Evolutionary conservation across 306 rosid species (phyloP).

Genomic region (Alnus glutinosa): DNA sequence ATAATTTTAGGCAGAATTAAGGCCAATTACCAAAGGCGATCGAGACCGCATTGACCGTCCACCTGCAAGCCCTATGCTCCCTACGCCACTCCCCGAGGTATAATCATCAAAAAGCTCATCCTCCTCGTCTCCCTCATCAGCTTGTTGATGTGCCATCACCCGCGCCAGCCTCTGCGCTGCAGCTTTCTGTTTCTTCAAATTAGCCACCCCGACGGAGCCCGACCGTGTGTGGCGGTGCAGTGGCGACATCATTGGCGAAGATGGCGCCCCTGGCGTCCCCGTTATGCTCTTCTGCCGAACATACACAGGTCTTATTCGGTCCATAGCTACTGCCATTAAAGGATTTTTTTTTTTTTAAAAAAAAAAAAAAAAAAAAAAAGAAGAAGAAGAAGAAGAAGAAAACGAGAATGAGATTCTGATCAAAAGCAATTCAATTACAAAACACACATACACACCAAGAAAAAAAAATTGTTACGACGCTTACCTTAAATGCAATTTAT

Average conservation of each 20-base stretch:
- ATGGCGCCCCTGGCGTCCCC: conserved; percentile 47
- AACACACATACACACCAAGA: not conserved
- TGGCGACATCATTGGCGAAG: conserved; percentile 52
- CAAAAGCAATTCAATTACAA: not conserved
- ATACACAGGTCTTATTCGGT: conserved; percentile 49
- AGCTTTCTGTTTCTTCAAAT: conserved; percentile 71
- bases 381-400: not conserved
- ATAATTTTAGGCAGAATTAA: not conserved
- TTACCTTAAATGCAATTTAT: not conserved
- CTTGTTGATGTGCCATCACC: conserved; percentile 71
- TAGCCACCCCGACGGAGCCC: conserved; percentile 39
- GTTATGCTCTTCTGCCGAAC: conserved; percentile 60
- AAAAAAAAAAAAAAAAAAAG: not conserved
- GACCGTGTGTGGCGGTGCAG: conserved; percentile 24
- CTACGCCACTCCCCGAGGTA: conserved; percentile 36
- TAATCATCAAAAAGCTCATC: conserved; percentile 65
- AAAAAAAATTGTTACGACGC: not conserved
- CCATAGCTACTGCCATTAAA: conserved; percentile 41
- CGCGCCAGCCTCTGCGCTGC: conserved; percentile 99
- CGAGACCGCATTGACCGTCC: conserved; percentile 62
- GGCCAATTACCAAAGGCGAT: conserved; percentile 56
- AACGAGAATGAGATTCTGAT: not conserved
- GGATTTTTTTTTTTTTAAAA: too few species aligned
- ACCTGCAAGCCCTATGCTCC: conserved; percentile 75
- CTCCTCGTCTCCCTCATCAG: conserved; percentile 57